phyloP scores from a whole-genome alignment of 2,329 filamentous ascomycete species.

The Colletotrichum kahawae region DNA sequence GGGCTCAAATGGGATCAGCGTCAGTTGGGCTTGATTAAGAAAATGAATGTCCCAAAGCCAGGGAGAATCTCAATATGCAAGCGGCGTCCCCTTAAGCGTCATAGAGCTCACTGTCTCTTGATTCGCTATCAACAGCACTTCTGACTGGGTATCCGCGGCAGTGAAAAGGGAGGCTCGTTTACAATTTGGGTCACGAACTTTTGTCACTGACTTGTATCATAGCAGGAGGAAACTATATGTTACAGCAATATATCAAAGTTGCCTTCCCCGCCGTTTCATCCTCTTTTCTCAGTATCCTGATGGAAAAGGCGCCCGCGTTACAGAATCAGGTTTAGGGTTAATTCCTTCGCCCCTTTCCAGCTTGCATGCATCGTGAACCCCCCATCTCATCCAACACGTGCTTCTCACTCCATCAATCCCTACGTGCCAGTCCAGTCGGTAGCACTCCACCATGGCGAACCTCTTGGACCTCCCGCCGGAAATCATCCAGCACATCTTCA shows the following conservation, averaged over 20 bases:
- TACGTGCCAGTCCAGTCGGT: background rate
- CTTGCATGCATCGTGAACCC: background rate
- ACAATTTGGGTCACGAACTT: background rate
- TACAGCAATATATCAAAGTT: background rate
- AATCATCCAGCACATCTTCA: background rate
- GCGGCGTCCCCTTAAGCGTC: background rate
- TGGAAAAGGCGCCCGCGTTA: background rate
- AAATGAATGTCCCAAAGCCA: background rate
- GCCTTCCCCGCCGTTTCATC: background rate
- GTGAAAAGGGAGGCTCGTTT: background rate
- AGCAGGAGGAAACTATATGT: background rate
- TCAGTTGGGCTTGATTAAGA: background rate
- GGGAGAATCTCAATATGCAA: background rate
- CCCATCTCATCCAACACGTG: background rate
- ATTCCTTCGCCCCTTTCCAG: background rate
- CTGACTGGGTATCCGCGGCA: background rate
- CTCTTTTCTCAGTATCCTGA: rapidly evolving
- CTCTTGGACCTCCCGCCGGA: background rate
- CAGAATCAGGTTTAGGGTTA: background rate
- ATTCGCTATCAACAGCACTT: background rate
- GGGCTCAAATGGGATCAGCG: background rate
- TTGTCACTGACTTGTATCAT: background rate
- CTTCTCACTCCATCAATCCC: background rate
- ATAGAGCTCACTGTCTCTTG: background rate
- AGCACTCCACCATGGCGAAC: background rate